Evolutionary conservation across 2,329 filamentous ascomycete genomes (phyloP).

Genomic region (Colletotrichum sp.): DNA sequence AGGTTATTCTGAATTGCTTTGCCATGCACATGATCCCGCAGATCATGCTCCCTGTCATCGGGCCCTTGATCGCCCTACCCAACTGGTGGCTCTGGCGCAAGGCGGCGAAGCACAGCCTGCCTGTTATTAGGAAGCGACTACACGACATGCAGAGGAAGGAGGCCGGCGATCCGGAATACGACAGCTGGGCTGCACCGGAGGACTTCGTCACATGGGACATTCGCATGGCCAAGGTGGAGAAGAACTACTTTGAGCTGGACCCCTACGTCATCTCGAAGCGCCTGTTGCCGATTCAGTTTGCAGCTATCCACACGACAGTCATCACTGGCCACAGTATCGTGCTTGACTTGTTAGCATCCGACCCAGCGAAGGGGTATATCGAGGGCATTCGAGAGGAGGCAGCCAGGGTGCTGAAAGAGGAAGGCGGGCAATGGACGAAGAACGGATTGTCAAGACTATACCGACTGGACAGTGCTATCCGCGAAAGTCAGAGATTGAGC

Average conservation of each 20-base stretch:
- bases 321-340: constrained; percentile 52
- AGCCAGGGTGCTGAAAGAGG: constrained; percentile 31
- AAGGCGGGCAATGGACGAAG: constrained; percentile 51
- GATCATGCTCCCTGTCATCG: constrained; percentile 53
- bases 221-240: constrained; percentile 51
- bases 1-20: constrained; percentile 48
- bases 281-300: constrained; percentile 61
- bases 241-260: constrained; percentile 44
- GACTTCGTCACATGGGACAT: constrained; percentile 65
- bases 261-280: constrained; percentile 53
- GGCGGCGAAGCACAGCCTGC: constrained; percentile 44
- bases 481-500: constrained; percentile 55
- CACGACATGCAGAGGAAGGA: constrained; percentile 47
- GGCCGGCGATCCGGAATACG: constrained; percentile 40
- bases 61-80: constrained; percentile 45
- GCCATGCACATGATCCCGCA: constrained; percentile 50
- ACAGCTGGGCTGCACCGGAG: constrained; percentile 50
- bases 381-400: constrained; percentile 49
- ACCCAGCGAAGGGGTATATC: constrained; percentile 36
- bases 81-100: constrained; percentile 52
- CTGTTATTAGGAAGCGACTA: constrained; percentile 54
- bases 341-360: constrained; percentile 48
- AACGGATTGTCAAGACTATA: constrained; percentile 43
- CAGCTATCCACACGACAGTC: constrained; percentile 62
- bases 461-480: constrained; percentile 55